Percentiles rank a stretch among this genome's conserved stretches.
phyloP scores from a whole-genome alignment of 306 rosid genomes.

The Rosa multiflora region DNA sequence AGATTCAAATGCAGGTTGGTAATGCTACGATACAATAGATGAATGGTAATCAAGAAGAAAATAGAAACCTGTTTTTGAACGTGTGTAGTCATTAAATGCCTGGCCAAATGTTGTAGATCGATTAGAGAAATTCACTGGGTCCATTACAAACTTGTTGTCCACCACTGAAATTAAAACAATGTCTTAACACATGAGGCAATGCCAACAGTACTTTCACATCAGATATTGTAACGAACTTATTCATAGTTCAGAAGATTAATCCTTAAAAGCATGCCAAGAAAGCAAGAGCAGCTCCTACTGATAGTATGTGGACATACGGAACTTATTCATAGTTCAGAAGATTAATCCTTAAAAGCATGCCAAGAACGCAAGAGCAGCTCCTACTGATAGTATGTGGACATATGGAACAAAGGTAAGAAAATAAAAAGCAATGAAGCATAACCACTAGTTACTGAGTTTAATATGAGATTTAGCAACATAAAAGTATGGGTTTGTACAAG shows the following conservation, averaged over 20 bases:
- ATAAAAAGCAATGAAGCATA: neutral
- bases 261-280: neutral
- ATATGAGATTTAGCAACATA: neutral
- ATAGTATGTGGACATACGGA: neutral
- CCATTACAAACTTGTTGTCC: conserved; percentile 81
- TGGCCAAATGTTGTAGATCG: conserved; percentile 79
- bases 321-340: neutral
- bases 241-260: neutral
- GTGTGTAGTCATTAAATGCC: conserved; percentile 64
- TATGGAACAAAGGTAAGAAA: neutral
- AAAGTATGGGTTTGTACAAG: neutral
- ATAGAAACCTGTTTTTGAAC: conserved; percentile 57
- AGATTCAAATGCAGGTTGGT: conserved; percentile 1
- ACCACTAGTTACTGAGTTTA: neutral
- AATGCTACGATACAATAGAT: neutral
- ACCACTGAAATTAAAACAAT: conserved; percentile 53
- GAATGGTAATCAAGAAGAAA: neutral
- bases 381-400: neutral
- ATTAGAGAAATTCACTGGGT: conserved; percentile 73
- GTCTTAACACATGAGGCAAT: conserved; percentile 24
- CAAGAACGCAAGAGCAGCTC: neutral
- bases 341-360: neutral
- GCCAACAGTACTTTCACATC: neutral
- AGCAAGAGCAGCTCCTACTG: conserved; percentile 2
- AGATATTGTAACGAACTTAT: neutral